phyloP scores from a whole-genome alignment of 768 basidiomycete species.

The Boletus sp. region DNA sequence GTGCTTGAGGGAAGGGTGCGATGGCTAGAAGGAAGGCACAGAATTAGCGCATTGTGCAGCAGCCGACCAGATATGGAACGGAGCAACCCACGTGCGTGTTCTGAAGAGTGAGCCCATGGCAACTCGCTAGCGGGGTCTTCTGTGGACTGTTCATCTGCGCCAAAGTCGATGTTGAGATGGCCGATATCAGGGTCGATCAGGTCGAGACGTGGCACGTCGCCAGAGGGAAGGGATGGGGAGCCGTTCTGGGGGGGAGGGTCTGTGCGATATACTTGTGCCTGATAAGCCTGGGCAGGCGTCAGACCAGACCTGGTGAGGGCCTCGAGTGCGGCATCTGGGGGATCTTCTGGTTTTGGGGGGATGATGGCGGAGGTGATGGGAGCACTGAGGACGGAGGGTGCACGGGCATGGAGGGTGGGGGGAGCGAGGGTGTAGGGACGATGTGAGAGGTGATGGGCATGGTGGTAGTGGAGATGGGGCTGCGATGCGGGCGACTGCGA shows the following conservation, averaged over 20 bases:
- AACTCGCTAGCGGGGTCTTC: conserved; percentile 51
- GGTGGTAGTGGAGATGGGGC: conserved; percentile 12
- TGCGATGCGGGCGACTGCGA: conserved; percentile 37
- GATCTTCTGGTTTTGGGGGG: conserved; percentile 47
- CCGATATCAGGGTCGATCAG: conserved; percentile 58
- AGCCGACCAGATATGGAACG: conserved; percentile 29
- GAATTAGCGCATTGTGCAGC: conserved; percentile 28
- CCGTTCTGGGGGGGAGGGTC: conserved; percentile 38
- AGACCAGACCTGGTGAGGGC: conserved; percentile 49
- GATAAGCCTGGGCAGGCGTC: conserved; percentile 79
- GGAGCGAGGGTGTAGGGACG: conserved; percentile 36
- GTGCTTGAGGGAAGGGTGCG: conserved; percentile 25
- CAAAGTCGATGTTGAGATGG: conserved; percentile 58
- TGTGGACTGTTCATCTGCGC: conserved; percentile 32
- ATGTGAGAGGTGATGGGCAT: conserved; percentile 21
- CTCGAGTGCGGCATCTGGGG: conserved; percentile 47
- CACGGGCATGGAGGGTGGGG: conserved; percentile 42
- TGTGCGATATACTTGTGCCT: conserved; percentile 65
- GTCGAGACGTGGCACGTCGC: conserved; percentile 38
- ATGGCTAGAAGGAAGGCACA: conserved; percentile 24
- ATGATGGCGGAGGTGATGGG: conserved; percentile 44
- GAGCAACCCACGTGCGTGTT: conserved; percentile 43
- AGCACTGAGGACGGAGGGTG: conserved; percentile 50
- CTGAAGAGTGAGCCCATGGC: conserved; percentile 48
- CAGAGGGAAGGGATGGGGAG: conserved; percentile 20